Conservation (phyloP, 2,329 filamentous ascomycete species). For the Reticulascus tulasneorum region DNA sequence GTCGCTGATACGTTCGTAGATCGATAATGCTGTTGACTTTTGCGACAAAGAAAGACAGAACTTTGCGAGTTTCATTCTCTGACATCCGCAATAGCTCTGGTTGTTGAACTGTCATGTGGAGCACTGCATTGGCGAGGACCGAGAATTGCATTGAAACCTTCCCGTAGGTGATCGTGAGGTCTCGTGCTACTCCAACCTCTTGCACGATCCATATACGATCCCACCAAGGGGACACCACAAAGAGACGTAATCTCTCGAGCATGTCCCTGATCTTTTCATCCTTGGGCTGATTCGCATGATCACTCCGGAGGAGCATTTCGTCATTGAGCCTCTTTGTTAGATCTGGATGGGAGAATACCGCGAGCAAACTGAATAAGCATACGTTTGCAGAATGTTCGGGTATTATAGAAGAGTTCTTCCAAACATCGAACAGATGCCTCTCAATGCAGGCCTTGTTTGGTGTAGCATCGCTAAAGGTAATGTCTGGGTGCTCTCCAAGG, state of each 20-base stretch:
- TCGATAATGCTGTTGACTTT: constrained; percentile 5
- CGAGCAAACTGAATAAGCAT: not conserved
- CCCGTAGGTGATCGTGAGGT: constrained; percentile 6
- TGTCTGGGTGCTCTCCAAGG: not conserved
- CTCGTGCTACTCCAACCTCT: constrained; percentile 11
- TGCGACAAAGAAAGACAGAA: constrained; percentile 2
- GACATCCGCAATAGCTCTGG: too few relatives aligned
- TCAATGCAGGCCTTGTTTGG: not conserved
- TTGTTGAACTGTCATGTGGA: too few relatives aligned
- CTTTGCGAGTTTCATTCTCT: constrained; percentile 7
- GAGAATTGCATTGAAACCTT: constrained; percentile 4
- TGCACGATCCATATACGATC: constrained; percentile 16
- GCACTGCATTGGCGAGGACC: not conserved
- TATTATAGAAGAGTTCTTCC: not conserved
- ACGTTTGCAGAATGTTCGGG: constrained; percentile 4
- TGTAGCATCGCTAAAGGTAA: not conserved
- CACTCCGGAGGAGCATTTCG: not conserved
- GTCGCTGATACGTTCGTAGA: too few relatives aligned
- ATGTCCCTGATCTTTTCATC: not conserved
- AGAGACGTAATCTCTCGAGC: constrained; percentile 1
- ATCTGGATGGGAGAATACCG: not conserved
- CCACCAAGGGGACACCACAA: constrained; percentile 10
- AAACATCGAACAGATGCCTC: not conserved
- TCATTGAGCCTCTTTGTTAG: not conserved
- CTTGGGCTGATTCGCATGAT: not conserved